These are phyloP conservation scores for Calonectria honghensis DNA, from an alignment of 2,329 filamentous ascomycete genomes.

Conservation along the genomic window DNA sequence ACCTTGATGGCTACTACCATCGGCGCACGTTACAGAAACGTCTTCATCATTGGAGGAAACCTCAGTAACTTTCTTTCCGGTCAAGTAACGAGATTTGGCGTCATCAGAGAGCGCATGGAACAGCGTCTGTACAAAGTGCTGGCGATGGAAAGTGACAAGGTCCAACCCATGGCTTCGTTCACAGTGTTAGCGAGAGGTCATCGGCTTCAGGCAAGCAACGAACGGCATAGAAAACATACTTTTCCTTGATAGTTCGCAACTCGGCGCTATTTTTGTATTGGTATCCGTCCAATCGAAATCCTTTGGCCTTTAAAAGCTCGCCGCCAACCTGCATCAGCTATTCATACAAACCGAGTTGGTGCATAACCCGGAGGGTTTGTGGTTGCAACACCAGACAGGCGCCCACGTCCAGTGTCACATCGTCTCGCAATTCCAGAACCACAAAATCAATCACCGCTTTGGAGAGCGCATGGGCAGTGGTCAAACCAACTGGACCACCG, in stretches of 20 bases:
- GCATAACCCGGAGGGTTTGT: conserved; percentile 35
- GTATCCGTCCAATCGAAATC: conserved; percentile 9
- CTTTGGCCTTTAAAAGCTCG: conserved; percentile 14
- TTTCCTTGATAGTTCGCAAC: conserved; percentile 18
- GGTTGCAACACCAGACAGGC: conserved; percentile 36
- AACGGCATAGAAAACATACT: conserved; percentile 1
- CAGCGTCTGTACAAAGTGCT: conserved; percentile 43
- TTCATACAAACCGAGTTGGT: conserved; percentile 39
- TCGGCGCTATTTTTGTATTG: background rate
- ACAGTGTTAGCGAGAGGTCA: background rate
- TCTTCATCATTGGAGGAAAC: conserved; percentile 16
- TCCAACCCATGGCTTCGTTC: conserved; percentile 42
- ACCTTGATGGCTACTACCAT: conserved; percentile 34
- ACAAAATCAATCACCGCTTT: conserved; percentile 61
- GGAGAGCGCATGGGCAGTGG: conserved; percentile 52
- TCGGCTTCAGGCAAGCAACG: background rate
- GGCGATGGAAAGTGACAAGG: conserved; percentile 47
- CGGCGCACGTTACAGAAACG: conserved; percentile 43
- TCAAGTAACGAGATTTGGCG: conserved; percentile 9
- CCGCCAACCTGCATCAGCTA: conserved; percentile 11
- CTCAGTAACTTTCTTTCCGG: conserved; percentile 41
- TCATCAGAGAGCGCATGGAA: conserved; percentile 41
- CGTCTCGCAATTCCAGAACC: conserved; percentile 59
- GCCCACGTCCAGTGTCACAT: conserved; percentile 52
- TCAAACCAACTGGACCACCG: conserved; percentile 55